Conservation (phyloP, 1,139 yeast genomes). For the Yamadazyma triangularis region DNA sequence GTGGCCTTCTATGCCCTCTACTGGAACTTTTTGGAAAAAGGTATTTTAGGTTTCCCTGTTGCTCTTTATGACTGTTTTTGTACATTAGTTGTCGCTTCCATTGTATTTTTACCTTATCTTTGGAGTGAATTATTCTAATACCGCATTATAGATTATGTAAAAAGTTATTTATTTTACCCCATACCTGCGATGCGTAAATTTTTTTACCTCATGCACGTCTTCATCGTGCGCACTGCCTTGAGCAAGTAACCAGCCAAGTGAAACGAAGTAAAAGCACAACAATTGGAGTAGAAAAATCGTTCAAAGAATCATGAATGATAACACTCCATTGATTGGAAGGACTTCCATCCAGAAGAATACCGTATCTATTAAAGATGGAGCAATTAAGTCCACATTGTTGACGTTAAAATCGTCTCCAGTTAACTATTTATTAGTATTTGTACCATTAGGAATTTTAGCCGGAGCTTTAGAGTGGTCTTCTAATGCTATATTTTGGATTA, state of each 20-base stretch:
- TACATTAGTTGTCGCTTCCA: constrained; percentile 67
- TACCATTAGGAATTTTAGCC: constrained; percentile 80
- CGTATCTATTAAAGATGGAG: constrained; percentile 3
- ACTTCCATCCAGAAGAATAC: too few relatives aligned
- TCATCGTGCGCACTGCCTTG: constrained; percentile 1
- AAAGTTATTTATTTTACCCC: too few relatives aligned
- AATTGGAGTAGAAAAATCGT: too few relatives aligned
- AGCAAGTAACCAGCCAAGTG: too few relatives aligned
- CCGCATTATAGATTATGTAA: not conserved
- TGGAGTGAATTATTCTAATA: constrained; percentile 37
- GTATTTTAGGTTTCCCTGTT: constrained; percentile 63
- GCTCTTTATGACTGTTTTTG: constrained; percentile 69
- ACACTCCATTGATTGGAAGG: too few relatives aligned
- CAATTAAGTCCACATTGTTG: constrained; percentile 11
- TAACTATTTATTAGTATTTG: constrained; percentile 72
- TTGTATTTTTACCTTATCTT: constrained; percentile 75
- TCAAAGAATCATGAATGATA: too few relatives aligned
- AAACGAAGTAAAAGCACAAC: too few relatives aligned
- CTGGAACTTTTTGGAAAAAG: constrained; percentile 62
- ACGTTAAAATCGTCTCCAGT: constrained; percentile 67
- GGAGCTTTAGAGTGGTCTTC: constrained; percentile 60
- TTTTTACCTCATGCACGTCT: too few relatives aligned
- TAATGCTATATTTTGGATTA: constrained; percentile 60
- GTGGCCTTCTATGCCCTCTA: constrained; percentile 85
- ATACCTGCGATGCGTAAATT: too few relatives aligned